Evolutionary conservation across 139 green algal species (phyloP).

Genomic region (Chlorella sp.): DNA sequence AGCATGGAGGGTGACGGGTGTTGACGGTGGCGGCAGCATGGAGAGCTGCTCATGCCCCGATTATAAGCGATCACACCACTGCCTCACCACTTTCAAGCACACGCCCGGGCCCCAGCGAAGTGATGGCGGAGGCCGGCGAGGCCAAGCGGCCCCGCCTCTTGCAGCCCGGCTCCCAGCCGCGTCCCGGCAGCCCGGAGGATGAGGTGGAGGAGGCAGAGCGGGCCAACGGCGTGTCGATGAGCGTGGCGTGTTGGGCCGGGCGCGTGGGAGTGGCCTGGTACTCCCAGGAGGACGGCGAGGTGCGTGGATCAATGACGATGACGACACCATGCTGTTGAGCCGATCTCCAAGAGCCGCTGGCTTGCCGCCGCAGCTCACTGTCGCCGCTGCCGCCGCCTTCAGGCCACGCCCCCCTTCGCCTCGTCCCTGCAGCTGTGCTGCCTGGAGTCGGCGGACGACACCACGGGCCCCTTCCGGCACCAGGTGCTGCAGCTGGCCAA

Average conservation of each 20-base stretch:
- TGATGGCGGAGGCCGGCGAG: neutral
- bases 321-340: too few relatives aligned
- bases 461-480: constrained; percentile 35
- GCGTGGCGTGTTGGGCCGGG: neutral
- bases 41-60: too few relatives aligned
- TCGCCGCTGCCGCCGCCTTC: neutral
- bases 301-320: neutral
- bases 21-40: too few relatives aligned
- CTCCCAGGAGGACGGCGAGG: constrained; percentile 7
- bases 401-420: too few relatives aligned
- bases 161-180: neutral
- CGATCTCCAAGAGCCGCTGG: neutral
- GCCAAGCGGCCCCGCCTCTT: neutral
- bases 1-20: too few relatives aligned
- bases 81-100: too few relatives aligned
- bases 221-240: constrained; percentile 9
- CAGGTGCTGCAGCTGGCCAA: constrained; percentile 71
- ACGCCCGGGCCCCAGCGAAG: neutral
- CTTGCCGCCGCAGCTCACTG: too few relatives aligned
- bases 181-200: neutral
- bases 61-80: too few relatives aligned
- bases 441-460: constrained; percentile 45
- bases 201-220: neutral
- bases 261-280: constrained; percentile 34
- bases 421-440: constrained; percentile 25